Conservation (phyloP, 108 stramenopile species). For the Pseudonitzschia delicatissima region DNA sequence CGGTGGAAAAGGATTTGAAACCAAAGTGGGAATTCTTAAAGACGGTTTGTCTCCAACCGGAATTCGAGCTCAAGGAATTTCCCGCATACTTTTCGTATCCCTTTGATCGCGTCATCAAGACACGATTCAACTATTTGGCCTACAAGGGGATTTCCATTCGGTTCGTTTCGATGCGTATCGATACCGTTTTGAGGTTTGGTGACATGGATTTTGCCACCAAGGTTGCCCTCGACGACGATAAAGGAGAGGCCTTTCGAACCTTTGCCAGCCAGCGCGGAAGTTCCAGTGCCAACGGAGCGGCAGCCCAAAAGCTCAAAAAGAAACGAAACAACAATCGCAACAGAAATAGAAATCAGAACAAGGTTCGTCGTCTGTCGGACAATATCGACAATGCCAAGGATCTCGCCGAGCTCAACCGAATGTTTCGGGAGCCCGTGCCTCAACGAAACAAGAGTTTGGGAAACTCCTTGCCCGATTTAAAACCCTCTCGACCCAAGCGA, state of each 20-base stretch:
- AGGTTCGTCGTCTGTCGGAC: not conserved
- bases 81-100: slow-evolving; percentile 86
- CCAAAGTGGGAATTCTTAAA: slow-evolving; percentile 79
- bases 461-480: too few relatives aligned
- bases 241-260: slow-evolving; percentile 44
- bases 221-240: slow-evolving; percentile 60
- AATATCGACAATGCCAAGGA: not conserved
- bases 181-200: slow-evolving; percentile 67
- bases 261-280: slow-evolving; percentile 25
- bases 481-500: too few relatives aligned
- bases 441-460: too few relatives aligned
- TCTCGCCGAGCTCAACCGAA: not conserved
- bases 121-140: slow-evolving; percentile 67
- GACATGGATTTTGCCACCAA: slow-evolving; percentile 70
- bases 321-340: not conserved
- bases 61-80: slow-evolving; percentile 63
- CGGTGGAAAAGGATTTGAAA: slow-evolving; percentile 59
- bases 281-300: not conserved
- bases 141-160: slow-evolving; percentile 51
- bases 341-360: not conserved
- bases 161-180: slow-evolving; percentile 43
- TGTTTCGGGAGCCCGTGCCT: not conserved
- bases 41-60: slow-evolving; percentile 51
- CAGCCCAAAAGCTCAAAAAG: not conserved
- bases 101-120: slow-evolving; percentile 63